Conservation (phyloP, 1,284 basidiomycete species). For the Rhodotorula sp. region DNA sequence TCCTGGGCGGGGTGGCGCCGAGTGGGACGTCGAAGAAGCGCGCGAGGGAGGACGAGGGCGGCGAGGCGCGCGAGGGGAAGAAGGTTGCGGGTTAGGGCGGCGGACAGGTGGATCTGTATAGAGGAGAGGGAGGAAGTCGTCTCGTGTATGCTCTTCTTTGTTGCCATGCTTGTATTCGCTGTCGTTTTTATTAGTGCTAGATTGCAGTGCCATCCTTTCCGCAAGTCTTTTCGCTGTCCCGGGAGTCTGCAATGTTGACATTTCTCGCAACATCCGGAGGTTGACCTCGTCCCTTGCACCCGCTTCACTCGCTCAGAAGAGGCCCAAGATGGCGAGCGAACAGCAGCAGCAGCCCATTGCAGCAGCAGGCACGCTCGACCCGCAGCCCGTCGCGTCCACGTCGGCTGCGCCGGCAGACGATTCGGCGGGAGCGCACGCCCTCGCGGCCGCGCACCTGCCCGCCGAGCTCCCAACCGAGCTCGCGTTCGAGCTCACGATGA, state of each 20-base stretch:
- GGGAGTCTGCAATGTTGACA: not conserved
- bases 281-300: not conserved
- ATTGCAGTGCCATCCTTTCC: too few relatives aligned
- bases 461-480: slow-evolving; percentile 18
- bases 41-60: slow-evolving; percentile 34
- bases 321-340: not conserved
- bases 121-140: not conserved
- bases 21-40: slow-evolving; percentile 46
- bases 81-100: not conserved
- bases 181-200: not conserved
- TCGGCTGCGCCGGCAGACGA: not conserved
- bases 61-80: not conserved
- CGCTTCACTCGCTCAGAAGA: too few relatives aligned
- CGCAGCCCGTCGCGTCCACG: slow-evolving; percentile 2
- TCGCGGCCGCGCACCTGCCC: slow-evolving; percentile 2
- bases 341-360: not conserved
- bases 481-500: slow-evolving; percentile 14
- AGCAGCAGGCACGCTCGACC: not conserved
- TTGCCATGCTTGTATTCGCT: not conserved
- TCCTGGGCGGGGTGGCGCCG: slow-evolving; percentile 46
- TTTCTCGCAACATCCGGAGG: not conserved
- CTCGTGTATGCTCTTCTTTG: not conserved
- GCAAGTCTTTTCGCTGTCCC: not conserved
- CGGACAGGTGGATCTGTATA: not conserved
- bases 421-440: not conserved